These are phyloP conservation scores for Phlegmacium glaucopus DNA, from an alignment of 768 basidiomycete species.

Conservation along the genomic window DNA sequence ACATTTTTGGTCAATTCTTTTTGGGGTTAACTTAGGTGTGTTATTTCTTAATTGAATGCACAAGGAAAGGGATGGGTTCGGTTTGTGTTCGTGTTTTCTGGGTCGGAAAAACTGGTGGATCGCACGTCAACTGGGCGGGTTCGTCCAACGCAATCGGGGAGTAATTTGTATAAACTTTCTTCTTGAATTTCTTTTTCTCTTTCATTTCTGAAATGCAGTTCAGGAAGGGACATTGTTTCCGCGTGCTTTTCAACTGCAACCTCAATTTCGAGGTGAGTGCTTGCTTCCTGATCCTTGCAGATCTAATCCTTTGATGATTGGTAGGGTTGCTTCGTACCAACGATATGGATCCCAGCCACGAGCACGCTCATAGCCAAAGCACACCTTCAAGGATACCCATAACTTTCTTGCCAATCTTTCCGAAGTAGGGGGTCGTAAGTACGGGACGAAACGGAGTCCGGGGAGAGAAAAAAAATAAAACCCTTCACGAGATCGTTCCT, in stretches of 20 bases:
- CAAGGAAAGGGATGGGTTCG: not conserved
- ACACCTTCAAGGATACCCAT: no score
- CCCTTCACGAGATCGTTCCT: not conserved
- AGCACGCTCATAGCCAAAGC: no score
- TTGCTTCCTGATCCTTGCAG: not conserved
- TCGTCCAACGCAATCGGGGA: constrained; percentile 7
- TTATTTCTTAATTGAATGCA: constrained; percentile 10
- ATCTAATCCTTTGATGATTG: constrained; percentile 3
- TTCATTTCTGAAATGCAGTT: constrained; percentile 10
- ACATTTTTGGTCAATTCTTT: no score
- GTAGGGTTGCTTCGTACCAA: not conserved
- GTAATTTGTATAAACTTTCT: constrained; percentile 14
- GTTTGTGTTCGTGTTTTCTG: no score
- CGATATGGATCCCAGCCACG: no score
- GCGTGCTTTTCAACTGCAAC: constrained; percentile 3
- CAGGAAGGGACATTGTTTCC: constrained; percentile 8
- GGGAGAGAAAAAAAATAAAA: not conserved
- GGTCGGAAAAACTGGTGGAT: not conserved
- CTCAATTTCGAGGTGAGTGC: constrained; percentile 12
- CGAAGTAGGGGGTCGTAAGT: not conserved
- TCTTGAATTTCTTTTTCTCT: constrained; percentile 5
- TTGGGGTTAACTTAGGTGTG: constrained; percentile 13
- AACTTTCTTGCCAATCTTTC: no score
- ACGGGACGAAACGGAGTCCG: not conserved
- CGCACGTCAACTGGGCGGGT: not conserved